Conservation (phyloP, 176 grass and related monocot genomes). For the Aegilops speltoides region DNA sequence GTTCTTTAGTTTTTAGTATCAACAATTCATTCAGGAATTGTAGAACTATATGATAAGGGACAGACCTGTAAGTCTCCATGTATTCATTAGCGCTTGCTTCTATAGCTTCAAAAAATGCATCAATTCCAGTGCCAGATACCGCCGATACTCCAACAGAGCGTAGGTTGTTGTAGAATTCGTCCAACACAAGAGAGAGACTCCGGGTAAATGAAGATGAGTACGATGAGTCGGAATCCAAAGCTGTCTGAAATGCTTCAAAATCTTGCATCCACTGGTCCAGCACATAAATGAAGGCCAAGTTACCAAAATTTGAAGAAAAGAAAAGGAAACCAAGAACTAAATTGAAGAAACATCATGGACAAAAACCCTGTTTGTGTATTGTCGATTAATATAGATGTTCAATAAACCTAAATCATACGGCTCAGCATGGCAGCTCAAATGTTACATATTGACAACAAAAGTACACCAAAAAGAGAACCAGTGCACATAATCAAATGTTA, state of each 20-base stretch:
- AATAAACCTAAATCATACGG: constrained; percentile 5
- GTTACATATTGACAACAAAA: neutral
- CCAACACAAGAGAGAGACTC: constrained; percentile 82
- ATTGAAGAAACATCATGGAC: constrained; percentile 7
- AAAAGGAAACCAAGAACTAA: neutral
- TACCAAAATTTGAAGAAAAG: neutral
- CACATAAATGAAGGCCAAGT: constrained; percentile 23
- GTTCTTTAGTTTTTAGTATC: neutral
- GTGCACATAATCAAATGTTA: neutral
- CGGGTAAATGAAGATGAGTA: constrained; percentile 73
- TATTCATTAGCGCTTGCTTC: constrained; percentile 80
- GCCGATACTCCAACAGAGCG: constrained; percentile 89
- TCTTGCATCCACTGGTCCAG: constrained; percentile 94
- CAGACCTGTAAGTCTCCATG: constrained; percentile 89
- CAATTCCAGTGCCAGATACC: constrained; percentile 71
- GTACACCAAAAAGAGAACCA: neutral
- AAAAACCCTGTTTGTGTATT: neutral
- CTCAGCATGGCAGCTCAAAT: neutral
- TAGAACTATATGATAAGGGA: neutral
- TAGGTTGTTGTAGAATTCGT: constrained; percentile 93
- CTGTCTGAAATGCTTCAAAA: constrained; percentile 86
- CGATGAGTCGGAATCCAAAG: constrained; percentile 81
- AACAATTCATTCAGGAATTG: neutral
- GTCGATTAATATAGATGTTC: neutral
- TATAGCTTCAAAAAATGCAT: constrained; percentile 75